phyloP scores from a whole-genome alignment of 306 rosid species.

The Quercus alba region DNA sequence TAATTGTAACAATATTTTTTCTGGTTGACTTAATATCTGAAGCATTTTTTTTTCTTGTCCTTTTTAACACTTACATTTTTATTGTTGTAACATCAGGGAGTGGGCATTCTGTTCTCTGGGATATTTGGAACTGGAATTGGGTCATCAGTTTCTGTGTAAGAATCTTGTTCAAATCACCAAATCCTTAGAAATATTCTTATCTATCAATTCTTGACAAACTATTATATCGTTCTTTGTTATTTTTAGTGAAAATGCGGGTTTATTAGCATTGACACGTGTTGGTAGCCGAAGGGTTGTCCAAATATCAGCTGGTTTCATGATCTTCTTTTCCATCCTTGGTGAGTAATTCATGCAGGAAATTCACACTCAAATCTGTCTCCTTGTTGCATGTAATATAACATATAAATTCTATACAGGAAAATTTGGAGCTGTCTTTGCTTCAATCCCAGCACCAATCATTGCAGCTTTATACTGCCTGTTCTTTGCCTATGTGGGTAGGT shows the following conservation, averaged over 20 bases:
- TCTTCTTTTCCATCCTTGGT: conserved; percentile 94
- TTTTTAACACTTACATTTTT: background rate
- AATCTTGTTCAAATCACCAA: conserved; percentile 21
- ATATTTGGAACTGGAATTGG: conserved; percentile 94
- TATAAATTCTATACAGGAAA: conserved; percentile 51
- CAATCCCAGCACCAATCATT: conserved; percentile 86
- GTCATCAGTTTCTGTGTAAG: conserved; percentile 89
- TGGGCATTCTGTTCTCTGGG: conserved; percentile 82
- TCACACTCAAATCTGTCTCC: background rate
- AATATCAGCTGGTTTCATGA: conserved; percentile 94
- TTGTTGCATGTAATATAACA: background rate
- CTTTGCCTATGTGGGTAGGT: conserved; percentile 96
- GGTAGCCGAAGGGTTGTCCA: conserved; percentile 98
- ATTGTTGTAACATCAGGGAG: conserved; percentile 58
- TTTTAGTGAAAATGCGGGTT: conserved; percentile 84
- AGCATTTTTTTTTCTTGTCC: background rate
- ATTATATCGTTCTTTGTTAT: conserved; percentile 9
- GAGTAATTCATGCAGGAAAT: background rate
- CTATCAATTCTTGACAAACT: background rate
- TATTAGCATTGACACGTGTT: conserved; percentile 87
- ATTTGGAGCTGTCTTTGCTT: conserved; percentile 97
- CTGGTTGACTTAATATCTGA: background rate
- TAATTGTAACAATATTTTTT: background rate
- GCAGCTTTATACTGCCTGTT: conserved; percentile 88
- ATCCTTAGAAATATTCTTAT: conserved; percentile 8